A percentile compares a stretch with the other conserved stretches of the same genome.
phyloP scores from a whole-genome alignment of 768 basidiomycete genomes.

The Tylopilus plumbeoviolaceoides region DNA sequence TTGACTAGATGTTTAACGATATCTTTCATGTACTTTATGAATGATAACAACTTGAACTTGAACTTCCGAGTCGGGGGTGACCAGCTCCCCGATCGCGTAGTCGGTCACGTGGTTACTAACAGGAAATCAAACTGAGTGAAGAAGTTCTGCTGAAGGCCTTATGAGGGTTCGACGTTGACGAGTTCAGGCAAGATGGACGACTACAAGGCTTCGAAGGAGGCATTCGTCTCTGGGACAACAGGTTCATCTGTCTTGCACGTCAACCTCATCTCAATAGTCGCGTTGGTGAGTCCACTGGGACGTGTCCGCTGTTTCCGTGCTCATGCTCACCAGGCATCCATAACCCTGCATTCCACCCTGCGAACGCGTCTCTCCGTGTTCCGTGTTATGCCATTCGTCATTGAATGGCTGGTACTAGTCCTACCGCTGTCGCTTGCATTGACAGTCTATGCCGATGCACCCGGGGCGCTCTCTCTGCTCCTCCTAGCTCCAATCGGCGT shows the following conservation, averaged over 20 bases:
- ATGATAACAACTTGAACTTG: neutral
- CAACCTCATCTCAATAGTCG: slow-evolving; percentile 62
- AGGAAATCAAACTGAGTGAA: neutral
- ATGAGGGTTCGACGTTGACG: neutral
- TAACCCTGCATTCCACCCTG: slow-evolving; percentile 63
- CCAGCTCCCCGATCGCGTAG: neutral
- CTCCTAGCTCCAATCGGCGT: slow-evolving; percentile 45
- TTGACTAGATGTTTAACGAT: neutral
- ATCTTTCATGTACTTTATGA: neutral
- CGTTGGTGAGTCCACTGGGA: slow-evolving; percentile 46
- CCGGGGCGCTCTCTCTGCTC: slow-evolving; percentile 46
- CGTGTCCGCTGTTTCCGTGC: neutral
- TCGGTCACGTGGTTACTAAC: slow-evolving; percentile 18
- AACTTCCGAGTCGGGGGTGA: too few species aligned
- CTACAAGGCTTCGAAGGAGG: slow-evolving; percentile 80
- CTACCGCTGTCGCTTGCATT: slow-evolving; percentile 79
- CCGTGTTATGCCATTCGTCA: slow-evolving; percentile 34
- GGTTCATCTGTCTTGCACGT: slow-evolving; percentile 69
- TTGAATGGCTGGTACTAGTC: slow-evolving; percentile 64
- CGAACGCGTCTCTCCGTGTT: slow-evolving; percentile 44
- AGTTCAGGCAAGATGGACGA: slow-evolving; percentile 12
- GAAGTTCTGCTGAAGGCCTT: neutral
- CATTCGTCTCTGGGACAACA: slow-evolving; percentile 69
- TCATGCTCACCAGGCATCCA: slow-evolving; percentile 53
- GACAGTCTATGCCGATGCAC: slow-evolving; percentile 65